These are phyloP conservation scores for Pistacia vera DNA, from an alignment of 345 rosid genomes.

Conservation along the genomic window DNA sequence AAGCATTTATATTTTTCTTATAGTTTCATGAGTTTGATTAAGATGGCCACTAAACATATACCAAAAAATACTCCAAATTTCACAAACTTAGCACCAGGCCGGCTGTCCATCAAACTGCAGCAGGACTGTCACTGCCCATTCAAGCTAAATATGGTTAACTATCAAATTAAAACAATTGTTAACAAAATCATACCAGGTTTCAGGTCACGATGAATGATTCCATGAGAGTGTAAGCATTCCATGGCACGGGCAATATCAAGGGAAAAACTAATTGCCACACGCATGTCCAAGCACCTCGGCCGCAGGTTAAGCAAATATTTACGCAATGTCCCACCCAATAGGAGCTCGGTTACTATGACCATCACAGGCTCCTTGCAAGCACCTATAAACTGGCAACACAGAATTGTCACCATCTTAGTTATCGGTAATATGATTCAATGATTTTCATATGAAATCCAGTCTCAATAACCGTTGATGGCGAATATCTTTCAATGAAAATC, in stretches of 20 bases:
- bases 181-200: slow-evolving; percentile 73
- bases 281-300: slow-evolving; percentile 68
- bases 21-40: neutral
- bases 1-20: neutral
- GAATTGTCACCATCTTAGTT: neutral
- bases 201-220: slow-evolving; percentile 95
- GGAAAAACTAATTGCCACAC: slow-evolving; percentile 77
- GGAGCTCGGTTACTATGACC: slow-evolving; percentile 96
- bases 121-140: neutral
- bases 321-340: slow-evolving; percentile 85
- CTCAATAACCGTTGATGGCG: neutral
- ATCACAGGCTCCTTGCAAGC: slow-evolving; percentile 95
- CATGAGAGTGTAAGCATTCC: slow-evolving; percentile 96
- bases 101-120: slow-evolving; percentile 4
- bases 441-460: neutral
- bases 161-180: neutral
- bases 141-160: slow-evolving; percentile 13
- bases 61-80: neutral
- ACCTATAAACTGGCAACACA: slow-evolving; percentile 76
- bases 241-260: slow-evolving; percentile 99
- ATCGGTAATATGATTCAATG: neutral
- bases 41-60: neutral
- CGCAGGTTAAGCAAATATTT: slow-evolving; percentile 71
- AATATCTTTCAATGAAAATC: neutral
- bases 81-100: slow-evolving; percentile 6